Conservation (phyloP, 2,329 filamentous ascomycete genomes). For the Colletotrichum cuscutae region DNA sequence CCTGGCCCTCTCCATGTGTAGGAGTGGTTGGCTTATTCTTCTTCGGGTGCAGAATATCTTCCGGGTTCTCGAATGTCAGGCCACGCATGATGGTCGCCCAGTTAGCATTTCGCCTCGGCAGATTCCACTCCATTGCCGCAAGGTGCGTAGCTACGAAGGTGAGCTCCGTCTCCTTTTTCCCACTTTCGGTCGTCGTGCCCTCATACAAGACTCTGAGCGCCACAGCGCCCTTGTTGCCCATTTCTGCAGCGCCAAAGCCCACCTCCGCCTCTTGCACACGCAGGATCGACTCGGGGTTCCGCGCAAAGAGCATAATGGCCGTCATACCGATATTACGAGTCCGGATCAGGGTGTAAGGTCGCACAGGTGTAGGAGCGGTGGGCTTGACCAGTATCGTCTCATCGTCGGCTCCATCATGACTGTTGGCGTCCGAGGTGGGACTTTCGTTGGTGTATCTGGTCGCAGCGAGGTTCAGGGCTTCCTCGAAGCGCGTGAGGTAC, state of each 20-base stretch:
- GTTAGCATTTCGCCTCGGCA: slow-evolving; percentile 82
- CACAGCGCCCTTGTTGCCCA: slow-evolving; percentile 96
- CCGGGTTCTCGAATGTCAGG: slow-evolving; percentile 76
- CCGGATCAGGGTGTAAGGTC: slow-evolving; percentile 75
- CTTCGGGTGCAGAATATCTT: slow-evolving; percentile 46
- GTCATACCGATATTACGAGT: slow-evolving; percentile 89
- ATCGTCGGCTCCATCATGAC: slow-evolving; percentile 36
- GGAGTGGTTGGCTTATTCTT: slow-evolving; percentile 7
- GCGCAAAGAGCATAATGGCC: slow-evolving; percentile 85
- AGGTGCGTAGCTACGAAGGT: slow-evolving; percentile 92
- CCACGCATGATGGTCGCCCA: slow-evolving; percentile 87
- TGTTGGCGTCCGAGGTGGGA: slow-evolving; percentile 39
- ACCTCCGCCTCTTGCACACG: slow-evolving; percentile 82
- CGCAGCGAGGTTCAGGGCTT: slow-evolving; percentile 78
- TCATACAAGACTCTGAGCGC: slow-evolving; percentile 77
- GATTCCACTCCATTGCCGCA: slow-evolving; percentile 85
- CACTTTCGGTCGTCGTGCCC: slow-evolving; percentile 42
- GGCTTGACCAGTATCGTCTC: slow-evolving; percentile 33
- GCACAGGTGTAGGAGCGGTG: slow-evolving; percentile 38
- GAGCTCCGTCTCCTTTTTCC: slow-evolving; percentile 65
- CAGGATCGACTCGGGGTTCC: slow-evolving; percentile 68
- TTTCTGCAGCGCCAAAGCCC: slow-evolving; percentile 85
- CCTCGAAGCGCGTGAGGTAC: slow-evolving; percentile 78
- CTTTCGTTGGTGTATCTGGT: slow-evolving; percentile 43
- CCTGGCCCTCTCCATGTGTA: slow-evolving; percentile 34